Percentiles rank a stretch among this genome's conserved stretches.
Conservation (phyloP, 2,329 filamentous ascomycete genomes). For the Arthrobotrys pseudoclavata region DNA sequence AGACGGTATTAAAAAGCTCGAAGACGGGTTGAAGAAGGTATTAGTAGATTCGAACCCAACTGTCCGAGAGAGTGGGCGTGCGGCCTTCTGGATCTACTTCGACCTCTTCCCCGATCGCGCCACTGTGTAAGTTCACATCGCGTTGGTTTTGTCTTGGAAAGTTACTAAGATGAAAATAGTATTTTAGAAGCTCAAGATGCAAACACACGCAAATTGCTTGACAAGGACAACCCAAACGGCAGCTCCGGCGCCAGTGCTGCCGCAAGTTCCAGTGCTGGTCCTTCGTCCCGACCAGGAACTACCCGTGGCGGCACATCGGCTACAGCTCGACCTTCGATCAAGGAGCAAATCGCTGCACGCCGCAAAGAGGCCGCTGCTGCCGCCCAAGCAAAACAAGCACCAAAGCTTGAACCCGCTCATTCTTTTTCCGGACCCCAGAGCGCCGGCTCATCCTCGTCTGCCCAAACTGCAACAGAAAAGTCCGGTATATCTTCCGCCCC, state of each 20-base stretch:
- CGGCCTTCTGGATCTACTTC: conserved; percentile 87
- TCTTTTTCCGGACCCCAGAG: conserved; percentile 39
- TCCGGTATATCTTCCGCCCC: conserved; percentile 72
- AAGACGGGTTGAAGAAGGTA: conserved; percentile 90
- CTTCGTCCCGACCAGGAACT: conserved; percentile 29
- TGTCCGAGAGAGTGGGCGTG: conserved; percentile 86
- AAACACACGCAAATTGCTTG: conserved; percentile 82
- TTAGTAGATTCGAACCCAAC: conserved; percentile 90
- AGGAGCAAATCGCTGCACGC: conserved; percentile 79
- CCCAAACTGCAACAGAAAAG: conserved; percentile 65
- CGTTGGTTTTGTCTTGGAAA: conserved; percentile 17
- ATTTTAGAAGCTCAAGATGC: conserved; percentile 84
- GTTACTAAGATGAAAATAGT: conserved; percentile 61
- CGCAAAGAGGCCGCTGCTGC: conserved; percentile 57
- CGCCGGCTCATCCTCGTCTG: conserved; percentile 61
- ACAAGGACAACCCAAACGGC: conserved; percentile 85
- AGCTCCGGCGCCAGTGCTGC: conserved; percentile 66
- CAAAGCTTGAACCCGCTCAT: conserved; percentile 64
- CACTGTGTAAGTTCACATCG: conserved; percentile 72
- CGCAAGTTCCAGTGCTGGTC: conserved; percentile 14
- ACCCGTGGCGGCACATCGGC: conserved; percentile 69
- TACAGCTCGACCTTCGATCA: conserved; percentile 75
- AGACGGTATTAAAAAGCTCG: conserved; percentile 84
- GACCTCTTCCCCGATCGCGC: conserved; percentile 82
- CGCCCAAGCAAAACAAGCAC: conserved; percentile 60